Conservation (phyloP, 2,329 filamentous ascomycete genomes). For the Alternaria arborescens region DNA sequence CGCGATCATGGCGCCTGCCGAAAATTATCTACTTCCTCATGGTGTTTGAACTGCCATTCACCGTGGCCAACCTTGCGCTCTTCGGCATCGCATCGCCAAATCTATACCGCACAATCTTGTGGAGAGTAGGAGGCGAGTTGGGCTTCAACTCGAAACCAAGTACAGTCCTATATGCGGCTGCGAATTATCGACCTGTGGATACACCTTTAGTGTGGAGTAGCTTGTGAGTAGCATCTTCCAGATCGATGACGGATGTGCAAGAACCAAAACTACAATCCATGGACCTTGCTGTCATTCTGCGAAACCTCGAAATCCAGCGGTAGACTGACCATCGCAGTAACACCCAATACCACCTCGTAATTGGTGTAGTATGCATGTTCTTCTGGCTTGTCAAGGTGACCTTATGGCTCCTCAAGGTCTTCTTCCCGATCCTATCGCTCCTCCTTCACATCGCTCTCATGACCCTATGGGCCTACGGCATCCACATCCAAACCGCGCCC, state of each 20-base stretch:
- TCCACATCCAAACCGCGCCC: conserved; percentile 75
- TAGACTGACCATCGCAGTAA: conserved; percentile 59
- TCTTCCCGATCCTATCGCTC: conserved; percentile 71
- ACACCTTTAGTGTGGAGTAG: conserved; percentile 77
- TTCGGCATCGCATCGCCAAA: conserved; percentile 78
- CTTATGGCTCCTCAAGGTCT: conserved; percentile 74
- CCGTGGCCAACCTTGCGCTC: conserved; percentile 72
- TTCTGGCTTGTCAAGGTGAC: conserved; percentile 75
- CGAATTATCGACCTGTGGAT: conserved; percentile 70
- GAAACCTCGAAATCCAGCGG: not conserved
- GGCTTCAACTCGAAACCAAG: conserved; percentile 78
- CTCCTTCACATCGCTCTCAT: conserved; percentile 66
- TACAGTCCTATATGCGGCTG: conserved; percentile 75
- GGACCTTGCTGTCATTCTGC: not conserved
- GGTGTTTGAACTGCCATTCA: conserved; percentile 70
- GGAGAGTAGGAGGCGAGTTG: conserved; percentile 74
- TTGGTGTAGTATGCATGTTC: conserved; percentile 79
- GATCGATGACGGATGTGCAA: not conserved
- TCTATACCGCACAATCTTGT: conserved; percentile 74
- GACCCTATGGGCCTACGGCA: conserved; percentile 70
- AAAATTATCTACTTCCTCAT: conserved; percentile 66
- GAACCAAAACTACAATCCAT: not conserved
- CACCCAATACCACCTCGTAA: conserved; percentile 78
- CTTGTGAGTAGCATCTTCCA: conserved; percentile 63
- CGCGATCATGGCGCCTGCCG: conserved; percentile 63